A percentile compares a stretch with the other conserved stretches of the same genome.
Conservation (phyloP, 306 rosid genomes). For the Fagus sylvatica region DNA sequence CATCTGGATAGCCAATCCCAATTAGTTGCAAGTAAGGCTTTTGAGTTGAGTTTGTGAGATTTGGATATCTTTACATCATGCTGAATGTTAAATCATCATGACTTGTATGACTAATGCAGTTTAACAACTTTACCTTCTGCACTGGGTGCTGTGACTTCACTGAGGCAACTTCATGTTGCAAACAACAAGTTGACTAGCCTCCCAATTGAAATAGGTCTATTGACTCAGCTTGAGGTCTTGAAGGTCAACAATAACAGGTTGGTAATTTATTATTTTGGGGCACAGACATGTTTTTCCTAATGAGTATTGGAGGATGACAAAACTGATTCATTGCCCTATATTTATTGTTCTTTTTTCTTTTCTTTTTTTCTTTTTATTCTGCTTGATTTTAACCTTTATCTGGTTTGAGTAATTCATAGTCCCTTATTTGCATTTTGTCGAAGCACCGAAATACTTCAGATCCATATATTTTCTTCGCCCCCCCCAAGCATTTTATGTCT, state of each 20-base stretch:
- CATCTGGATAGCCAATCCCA: slow-evolving; percentile 5
- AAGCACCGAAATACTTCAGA: neutral
- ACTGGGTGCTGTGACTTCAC: slow-evolving; percentile 61
- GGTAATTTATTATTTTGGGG: neutral
- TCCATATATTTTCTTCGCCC: neutral
- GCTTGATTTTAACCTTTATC: neutral
- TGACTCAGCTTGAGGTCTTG: slow-evolving; percentile 71
- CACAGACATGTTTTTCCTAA: slow-evolving; percentile 6
- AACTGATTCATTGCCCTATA: neutral
- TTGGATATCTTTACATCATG: neutral
- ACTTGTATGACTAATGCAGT: slow-evolving; percentile 45
- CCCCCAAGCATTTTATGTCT: neutral
- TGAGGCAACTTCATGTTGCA: slow-evolving; percentile 67
- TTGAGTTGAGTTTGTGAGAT: neutral
- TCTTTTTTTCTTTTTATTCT: neutral
- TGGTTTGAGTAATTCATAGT: slow-evolving; percentile 8
- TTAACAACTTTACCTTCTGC: slow-evolving; percentile 64
- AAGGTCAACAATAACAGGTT: slow-evolving; percentile 73
- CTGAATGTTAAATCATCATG: slow-evolving; percentile 18
- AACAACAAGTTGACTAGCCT: slow-evolving; percentile 67
- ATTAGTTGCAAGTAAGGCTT: neutral
- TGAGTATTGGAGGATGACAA: slow-evolving; percentile 1
- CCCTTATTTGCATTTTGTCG: slow-evolving; percentile 14
- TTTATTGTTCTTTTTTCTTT: neutral
- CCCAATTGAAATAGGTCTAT: slow-evolving; percentile 63